Evolutionary conservation across 192 early-diverging fungal species (phyloP).

Genomic region (Phycomyces nitens): DNA sequence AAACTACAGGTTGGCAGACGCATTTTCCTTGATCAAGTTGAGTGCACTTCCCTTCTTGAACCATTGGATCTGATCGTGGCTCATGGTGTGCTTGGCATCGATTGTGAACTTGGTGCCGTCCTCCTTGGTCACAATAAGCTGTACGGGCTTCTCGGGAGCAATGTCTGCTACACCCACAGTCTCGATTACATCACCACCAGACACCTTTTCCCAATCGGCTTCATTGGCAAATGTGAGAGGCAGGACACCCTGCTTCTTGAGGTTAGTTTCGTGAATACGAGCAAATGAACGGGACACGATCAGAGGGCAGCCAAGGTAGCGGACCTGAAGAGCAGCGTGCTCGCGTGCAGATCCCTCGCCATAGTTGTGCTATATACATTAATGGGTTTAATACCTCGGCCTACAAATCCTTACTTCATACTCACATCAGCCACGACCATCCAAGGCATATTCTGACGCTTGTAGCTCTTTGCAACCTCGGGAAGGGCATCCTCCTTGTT

Average conservation of each 20-base stretch:
- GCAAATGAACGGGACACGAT: constrained; percentile 93
- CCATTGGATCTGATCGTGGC: constrained; percentile 88
- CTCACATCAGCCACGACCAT: constrained; percentile 79
- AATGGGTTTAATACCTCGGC: no score
- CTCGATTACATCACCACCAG: constrained; percentile 62
- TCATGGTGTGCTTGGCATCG: constrained; percentile 80
- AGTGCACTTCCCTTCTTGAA: constrained; percentile 88
- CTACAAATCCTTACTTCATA: no score
- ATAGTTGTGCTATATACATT: constrained; percentile 69
- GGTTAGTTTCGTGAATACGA: constrained; percentile 98
- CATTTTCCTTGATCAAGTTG: constrained; percentile 67
- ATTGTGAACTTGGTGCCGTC: constrained; percentile 59
- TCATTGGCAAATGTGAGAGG: constrained; percentile 89
- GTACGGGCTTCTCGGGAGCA: constrained; percentile 56
- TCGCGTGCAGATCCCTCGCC: constrained; percentile 93
- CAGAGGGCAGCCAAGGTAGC: constrained; percentile 79
- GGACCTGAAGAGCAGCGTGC: constrained; percentile 85
- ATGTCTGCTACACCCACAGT: constrained; percentile 64
- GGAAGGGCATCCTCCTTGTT: constrained; percentile 78
- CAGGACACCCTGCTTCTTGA: constrained; percentile 99
- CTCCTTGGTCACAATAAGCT: constrained; percentile 53
- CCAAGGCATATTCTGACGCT: constrained; percentile 66
- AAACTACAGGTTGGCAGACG: neutral
- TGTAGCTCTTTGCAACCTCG: constrained; percentile 76
- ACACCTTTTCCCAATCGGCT: constrained; percentile 76